Conservation (phyloP, 768 basidiomycete species). For the Rhodotorula diobovata region DNA sequence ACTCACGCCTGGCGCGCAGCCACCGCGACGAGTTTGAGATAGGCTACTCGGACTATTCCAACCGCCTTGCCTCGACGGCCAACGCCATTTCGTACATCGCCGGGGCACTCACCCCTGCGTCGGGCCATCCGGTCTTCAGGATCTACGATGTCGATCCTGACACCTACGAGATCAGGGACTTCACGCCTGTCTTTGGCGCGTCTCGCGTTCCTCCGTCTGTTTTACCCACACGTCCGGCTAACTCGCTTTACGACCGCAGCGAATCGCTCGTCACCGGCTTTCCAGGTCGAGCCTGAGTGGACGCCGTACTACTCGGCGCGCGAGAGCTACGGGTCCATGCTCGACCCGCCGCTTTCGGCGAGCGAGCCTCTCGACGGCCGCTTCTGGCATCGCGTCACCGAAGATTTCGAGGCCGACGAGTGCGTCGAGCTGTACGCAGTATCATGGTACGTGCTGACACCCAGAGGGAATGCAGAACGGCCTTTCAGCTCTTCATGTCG, state of each 20-base stretch:
- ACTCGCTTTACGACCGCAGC: slow-evolving; percentile 44
- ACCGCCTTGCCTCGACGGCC: slow-evolving; percentile 53
- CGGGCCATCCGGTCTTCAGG: slow-evolving; percentile 57
- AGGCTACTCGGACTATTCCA: slow-evolving; percentile 57
- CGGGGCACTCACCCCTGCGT: slow-evolving; percentile 59
- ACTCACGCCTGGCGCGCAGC: neutral
- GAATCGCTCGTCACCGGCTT: slow-evolving; percentile 47
- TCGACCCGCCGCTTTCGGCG: slow-evolving; percentile 41
- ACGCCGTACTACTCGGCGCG: slow-evolving; percentile 59
- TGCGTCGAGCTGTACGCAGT: too few species aligned
- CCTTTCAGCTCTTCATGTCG: slow-evolving; percentile 51
- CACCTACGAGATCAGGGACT: slow-evolving; percentile 63
- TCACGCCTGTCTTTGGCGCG: slow-evolving; percentile 53
- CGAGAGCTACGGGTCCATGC: slow-evolving; percentile 52
- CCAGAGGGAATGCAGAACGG: slow-evolving; percentile 12
- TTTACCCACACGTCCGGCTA: neutral
- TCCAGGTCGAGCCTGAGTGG: slow-evolving; percentile 48
- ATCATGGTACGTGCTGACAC: too few species aligned
- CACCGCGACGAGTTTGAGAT: slow-evolving; percentile 57
- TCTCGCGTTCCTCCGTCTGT: neutral
- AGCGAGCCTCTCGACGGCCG: slow-evolving; percentile 52
- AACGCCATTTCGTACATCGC: slow-evolving; percentile 55
- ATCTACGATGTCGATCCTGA: slow-evolving; percentile 64
- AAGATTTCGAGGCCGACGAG: slow-evolving; percentile 42
- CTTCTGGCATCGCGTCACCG: slow-evolving; percentile 63